phyloP scores from a whole-genome alignment of 805 yeast species.

The Cyberlindnera lachancei region DNA sequence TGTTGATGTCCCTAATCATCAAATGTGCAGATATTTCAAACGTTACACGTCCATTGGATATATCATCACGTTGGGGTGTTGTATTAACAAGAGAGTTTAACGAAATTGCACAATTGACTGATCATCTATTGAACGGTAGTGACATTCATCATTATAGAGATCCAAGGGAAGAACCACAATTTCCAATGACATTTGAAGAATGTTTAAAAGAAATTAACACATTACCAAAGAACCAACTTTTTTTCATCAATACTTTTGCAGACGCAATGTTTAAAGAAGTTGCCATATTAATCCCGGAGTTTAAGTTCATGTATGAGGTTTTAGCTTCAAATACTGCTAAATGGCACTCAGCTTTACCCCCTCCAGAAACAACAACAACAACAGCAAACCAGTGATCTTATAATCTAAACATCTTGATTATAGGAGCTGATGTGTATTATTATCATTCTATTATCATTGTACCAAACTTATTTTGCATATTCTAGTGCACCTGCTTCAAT shows the following conservation, averaged over 20 bases:
- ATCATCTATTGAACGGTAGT: constrained; percentile 19
- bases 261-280: constrained; percentile 64
- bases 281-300: constrained; percentile 51
- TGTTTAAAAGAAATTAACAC: constrained; percentile 40
- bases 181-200: constrained; percentile 34
- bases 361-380: too few relatives aligned
- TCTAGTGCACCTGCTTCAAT: too few relatives aligned
- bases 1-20: constrained; percentile 62
- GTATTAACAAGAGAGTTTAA: constrained; percentile 71
- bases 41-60: constrained; percentile 71
- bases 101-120: constrained; percentile 53
- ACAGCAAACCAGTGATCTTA: too few relatives aligned
- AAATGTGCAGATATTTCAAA: constrained; percentile 96
- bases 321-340: constrained; percentile 44
- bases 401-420: too few relatives aligned
- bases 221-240: constrained; percentile 67
- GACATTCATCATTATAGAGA: constrained; percentile 19
- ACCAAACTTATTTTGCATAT: too few relatives aligned
- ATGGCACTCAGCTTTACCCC: constrained; percentile 50
- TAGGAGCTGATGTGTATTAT: too few relatives aligned
- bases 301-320: constrained; percentile 47
- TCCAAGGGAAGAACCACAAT: constrained; percentile 13
- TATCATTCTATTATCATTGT: too few relatives aligned
- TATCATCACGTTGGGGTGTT: constrained; percentile 82
- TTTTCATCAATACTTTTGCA: constrained; percentile 80